Base-by-base conservation (phyloP, 2,329 filamentous ascomycete genomes). In the Scleromitrula shiraiana region DNA sequence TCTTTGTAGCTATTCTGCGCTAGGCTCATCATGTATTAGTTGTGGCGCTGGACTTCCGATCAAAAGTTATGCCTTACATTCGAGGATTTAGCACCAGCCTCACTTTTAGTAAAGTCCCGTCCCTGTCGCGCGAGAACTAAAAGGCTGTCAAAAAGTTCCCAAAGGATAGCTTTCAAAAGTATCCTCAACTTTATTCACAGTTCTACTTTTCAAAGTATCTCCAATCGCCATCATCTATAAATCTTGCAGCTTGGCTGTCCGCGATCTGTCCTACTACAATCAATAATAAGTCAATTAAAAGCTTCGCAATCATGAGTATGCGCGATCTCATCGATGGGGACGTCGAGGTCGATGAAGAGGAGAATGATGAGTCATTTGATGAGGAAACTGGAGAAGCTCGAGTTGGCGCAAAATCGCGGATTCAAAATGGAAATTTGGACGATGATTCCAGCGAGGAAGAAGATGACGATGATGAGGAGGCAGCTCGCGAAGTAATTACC, bases 381-480 rank as follows among this genome's bases (percentile, higher is more conserved):
- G 88, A 90, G 56, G 85, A 88, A 53, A 82, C 76, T 22, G 85
- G 80, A 44, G 77, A 85, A 59, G 66, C 70, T 39, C 71, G 69
- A 38, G 57, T 67, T 10, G 46, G 20, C n/a, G n/a, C n/a, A 14
- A 15, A 24, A 14, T 26, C 32, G 44, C 71, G 72, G 62, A 66
- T 72, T 50, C 57, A 58, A 51, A 53, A 58, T 51, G 61, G 64
- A 51, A 56, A 64, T 59, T 65, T 68, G 52, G 67, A 69, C 39
- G 83, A 91, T 60, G 89, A 95, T 67, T 95, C 88, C 0, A 94
- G 87, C 59, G 89, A 95, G 59, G 89, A 95, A 62, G 89, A 94
- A 54, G 88, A 95, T 27, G 88, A 95, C 51, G 89, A 95, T 50
- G 89, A 95, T 57, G 85, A 89, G 63, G 89, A 93, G 64, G 88